Evolutionary conservation across 495 filamentous ascomycete genomes (phyloP), one percentile per base, ranked within the genome.

Genomic region (Hypoxylon fuscum): DNA sequence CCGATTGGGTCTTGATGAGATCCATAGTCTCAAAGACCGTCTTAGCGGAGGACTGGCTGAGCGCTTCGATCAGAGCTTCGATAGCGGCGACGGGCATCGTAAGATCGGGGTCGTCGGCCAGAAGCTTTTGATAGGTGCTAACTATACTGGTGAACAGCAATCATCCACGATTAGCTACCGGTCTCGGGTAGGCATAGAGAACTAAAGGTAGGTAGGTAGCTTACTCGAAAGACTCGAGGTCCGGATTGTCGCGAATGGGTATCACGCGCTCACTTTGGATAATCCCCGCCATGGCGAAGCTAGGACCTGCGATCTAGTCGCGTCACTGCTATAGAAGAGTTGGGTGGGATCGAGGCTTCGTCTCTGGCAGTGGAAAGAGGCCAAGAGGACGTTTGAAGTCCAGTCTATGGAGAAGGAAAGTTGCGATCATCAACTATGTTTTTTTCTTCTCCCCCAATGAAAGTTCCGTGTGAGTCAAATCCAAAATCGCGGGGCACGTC

Each of bases 81-180:
- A 98, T 97, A 49, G 95, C 93, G 1, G 94, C 95, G 46, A 98
- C 88, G 44, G 94, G 92, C 90, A 96, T 96, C 21, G 93, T 96
- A 35, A 97, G 84, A 22, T 95, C 90, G 11, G 88, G 85, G 74
- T 97, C 92, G 31, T 82, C 77, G 55, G 69, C 57, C 15, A 85
- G 76, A 56, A 85, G 80, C 44, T 72, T 66, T 37, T 74, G 71
- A 72, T 85, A 86, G 45, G 79, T 78, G 51, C 70, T 71, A 53
- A 86, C 82, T 51, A 86, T 85, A 68, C 82, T 84, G 63, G 14
- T n/a, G 11, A 18, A 8, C 45, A 12, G 64, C 42, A 21, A 61
- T 45, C 6, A 35, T 17, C n/a, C 7, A 29, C 3, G 14, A 45
- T 55, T 43, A 60, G 64, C 20, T 20, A 10, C 37, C 7, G 8